Evolutionary conservation across 176 grass and related monocot species (phyloP).

Genomic region (Dactylis glomerata): DNA sequence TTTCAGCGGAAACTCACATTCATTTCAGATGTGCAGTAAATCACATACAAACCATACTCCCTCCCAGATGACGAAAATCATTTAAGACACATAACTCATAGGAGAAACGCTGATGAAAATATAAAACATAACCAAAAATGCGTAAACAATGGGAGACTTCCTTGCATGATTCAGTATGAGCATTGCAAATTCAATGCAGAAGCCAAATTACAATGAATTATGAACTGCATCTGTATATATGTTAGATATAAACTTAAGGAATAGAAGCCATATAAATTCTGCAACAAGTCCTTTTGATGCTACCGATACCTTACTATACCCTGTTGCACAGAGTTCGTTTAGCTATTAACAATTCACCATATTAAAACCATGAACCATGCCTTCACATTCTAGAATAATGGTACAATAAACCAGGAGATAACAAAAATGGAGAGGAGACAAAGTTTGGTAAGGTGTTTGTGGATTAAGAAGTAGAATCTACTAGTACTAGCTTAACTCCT

Average conservation of each 20-base stretch:
- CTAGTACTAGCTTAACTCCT: too few relatives aligned
- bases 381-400: not conserved
- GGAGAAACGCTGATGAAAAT: not conserved
- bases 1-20: not conserved
- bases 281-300: constrained; percentile 1
- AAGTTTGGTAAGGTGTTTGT: not conserved
- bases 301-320: not conserved
- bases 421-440: not conserved
- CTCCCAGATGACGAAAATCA: not conserved
- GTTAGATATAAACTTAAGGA: not conserved
- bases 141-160: constrained; percentile 1
- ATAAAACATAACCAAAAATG: not conserved
- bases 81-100: not conserved
- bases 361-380: not conserved
- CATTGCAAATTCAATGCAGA: constrained; percentile 3
- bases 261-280: constrained; percentile 1
- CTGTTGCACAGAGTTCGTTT: not conserved
- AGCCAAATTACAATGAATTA: constrained; percentile 9
- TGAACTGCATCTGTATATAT: not conserved
- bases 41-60: not conserved
- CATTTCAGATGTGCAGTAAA: not conserved
- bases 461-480: not conserved
- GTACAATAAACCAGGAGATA: constrained; percentile 9
- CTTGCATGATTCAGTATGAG: not conserved
- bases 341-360: constrained; percentile 1